Percentiles rank a stretch among this genome's conserved stretches.
These are phyloP conservation scores for Annulohypoxylon maeteangense DNA, from an alignment of 495 filamentous ascomycete species.

Conservation along the genomic window DNA sequence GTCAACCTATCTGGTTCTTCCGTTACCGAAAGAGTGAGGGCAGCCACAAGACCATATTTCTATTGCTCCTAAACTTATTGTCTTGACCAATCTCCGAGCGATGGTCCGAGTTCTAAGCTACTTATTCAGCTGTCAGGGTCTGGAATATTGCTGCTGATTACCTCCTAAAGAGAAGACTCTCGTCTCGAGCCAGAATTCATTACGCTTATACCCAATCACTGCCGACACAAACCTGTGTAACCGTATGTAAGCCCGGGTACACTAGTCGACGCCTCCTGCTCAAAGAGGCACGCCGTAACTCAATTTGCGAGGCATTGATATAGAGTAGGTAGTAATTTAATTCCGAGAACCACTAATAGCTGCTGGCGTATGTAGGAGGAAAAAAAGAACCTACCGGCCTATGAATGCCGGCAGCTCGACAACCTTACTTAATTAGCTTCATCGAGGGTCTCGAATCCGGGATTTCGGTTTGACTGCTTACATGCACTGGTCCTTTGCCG, in stretches of 20 bases:
- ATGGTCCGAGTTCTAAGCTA: background rate
- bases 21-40: background rate
- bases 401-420: background rate
- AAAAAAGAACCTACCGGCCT: background rate
- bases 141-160: background rate
- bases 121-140: background rate
- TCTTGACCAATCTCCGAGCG: background rate
- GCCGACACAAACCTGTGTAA: background rate
- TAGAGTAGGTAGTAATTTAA: background rate
- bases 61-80: background rate
- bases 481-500: conserved; percentile 11
- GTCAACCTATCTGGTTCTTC: background rate
- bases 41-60: background rate
- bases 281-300: background rate
- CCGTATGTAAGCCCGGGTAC: too few species aligned
- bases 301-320: background rate
- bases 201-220: background rate
- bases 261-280: background rate
- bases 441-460: background rate
- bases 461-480: background rate
- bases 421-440: background rate
- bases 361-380: background rate
- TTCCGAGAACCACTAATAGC: background rate
- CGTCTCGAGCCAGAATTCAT: background rate
- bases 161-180: background rate